Base-by-base conservation (phyloP, 495 filamentous ascomycete species). In the Aspergillus nidulans region DNA sequence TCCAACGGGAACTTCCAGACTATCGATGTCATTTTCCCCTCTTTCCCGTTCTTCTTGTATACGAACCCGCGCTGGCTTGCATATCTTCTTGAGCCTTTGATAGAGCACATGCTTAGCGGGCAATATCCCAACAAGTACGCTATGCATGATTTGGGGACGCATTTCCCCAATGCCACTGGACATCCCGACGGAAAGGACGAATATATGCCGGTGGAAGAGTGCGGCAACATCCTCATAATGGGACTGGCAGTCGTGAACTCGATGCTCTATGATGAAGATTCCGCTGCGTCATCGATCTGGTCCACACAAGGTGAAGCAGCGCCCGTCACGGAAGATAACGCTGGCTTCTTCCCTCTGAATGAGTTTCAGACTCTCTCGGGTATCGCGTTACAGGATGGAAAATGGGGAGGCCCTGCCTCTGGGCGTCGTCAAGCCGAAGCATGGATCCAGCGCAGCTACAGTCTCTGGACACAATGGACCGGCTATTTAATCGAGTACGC, bases 181-280 rank as follows among this genome's bases (percentile, higher is more conserved):
- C 92, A 97, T 68, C 70, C 83, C 1, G 91, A 95, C 60, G 92
- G 92, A 10, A 77, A 77, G 1, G 92, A 97, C 55, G 92, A 97
- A 66, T 92, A 96, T 55, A 97, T 97, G 92, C 92, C 92, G 0
- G 89, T 97, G 1, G 92, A 97, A 63, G 92, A 97, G 64, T 96
- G 92, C 61, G 92, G 92, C 3, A 89, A 97, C 60, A 97, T 97
- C 77, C 72, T 97, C 30, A 95, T 96, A 66, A 95, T 97, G 92
- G 91, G 86, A 0, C 75, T 97, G 45, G 87, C 90, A 0, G 72
- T 96, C 41, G 86, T 88, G 10, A 95, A 96, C 62, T 87, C 89
- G 1, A 72, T 96, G 24, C 81, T 71, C 25, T 91, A 94, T 58
- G 75, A 85, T 45, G 77, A 79, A 3, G 73, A 83, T 49, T 78